Evolutionary conservation across 495 filamentous ascomycete species (phyloP).

Genomic region (Aspergillus bertholletiae): DNA sequence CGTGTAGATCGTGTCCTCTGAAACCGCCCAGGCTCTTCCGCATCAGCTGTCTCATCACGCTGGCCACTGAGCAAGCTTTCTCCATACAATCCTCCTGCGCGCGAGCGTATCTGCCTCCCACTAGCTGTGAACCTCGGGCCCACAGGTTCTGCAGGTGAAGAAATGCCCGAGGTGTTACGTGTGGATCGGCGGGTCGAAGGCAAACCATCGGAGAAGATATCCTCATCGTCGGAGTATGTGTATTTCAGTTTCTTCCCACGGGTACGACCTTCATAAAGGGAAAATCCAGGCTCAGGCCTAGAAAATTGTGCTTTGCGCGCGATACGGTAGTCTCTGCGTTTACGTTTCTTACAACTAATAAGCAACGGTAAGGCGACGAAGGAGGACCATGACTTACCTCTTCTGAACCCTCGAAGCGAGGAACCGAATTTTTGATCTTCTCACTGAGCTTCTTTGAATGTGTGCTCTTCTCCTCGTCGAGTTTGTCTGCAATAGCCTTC

Average conservation of each 20-base stretch:
- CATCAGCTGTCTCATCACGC: constrained; percentile 30
- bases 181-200: constrained; percentile 64
- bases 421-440: constrained; percentile 75
- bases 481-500: constrained; percentile 64
- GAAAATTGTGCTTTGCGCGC: constrained; percentile 82
- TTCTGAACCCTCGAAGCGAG: constrained; percentile 92
- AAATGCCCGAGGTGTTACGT: constrained; percentile 62
- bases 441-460: constrained; percentile 73
- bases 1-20: constrained; percentile 30
- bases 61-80: constrained; percentile 62
- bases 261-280: constrained; percentile 92
- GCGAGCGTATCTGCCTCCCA: constrained; percentile 78
- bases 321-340: constrained; percentile 85
- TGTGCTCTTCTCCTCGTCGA: constrained; percentile 73
- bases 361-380: constrained; percentile 17
- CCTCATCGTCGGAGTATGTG: constrained; percentile 89
- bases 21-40: constrained; percentile 27
- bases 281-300: constrained; percentile 85
- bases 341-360: constrained; percentile 67
- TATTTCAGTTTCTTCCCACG: constrained; percentile 94
- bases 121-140: constrained; percentile 87
- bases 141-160: constrained; percentile 63
- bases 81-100: constrained; percentile 75
- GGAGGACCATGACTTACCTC: constrained; percentile 53
- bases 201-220: constrained; percentile 68